Base-by-base conservation (phyloP, 1,284 basidiomycete species). In the Ganoderma meredithae region DNA sequence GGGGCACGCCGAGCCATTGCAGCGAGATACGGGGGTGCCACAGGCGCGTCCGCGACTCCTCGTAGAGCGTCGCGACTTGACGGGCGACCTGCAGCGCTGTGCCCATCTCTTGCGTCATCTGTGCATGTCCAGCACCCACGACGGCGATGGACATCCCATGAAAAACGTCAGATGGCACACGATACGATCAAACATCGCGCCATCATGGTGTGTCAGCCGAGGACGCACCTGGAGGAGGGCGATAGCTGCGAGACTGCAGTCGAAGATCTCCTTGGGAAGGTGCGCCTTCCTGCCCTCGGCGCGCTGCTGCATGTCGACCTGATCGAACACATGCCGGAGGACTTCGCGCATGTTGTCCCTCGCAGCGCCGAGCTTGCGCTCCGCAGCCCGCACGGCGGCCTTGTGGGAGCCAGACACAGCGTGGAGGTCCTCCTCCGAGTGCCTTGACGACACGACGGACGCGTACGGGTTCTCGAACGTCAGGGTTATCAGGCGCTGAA, bases 1-100 rank as follows among this genome's bases (percentile, higher is more conserved):
- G 81, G 1, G 83, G 76, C n/a, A 83, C 79, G 31, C 85, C 85
- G 10, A 86, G 79, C 85, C 85, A 87, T 9, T 82, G 80, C 44
- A 79, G 75, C 12, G 84, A 82, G 31, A 85, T 72, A 41, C 76
- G 83, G 12, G 84, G 85, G 70, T 81, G 78, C 83, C 84, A 86
- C 2, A 86, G 76, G 12, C 81, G 82, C 17, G 79, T 74, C 15
- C 60, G 66, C 5, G 82, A 81, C 19, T 73, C 75, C 44, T 82
- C 78, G 71, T 84, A 81, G 15, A 76, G 70, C 17, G 71, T 68
- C 2, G 81, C 73, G 49, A 84, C 78, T 1, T 77, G 77, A 60
- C 81, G 73, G 1, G 80, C 78, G 19, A 83, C 75, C 27, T 77
- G 72, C 36, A 86, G 70, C 19, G 83, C 82, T 25, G 73, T 72